phyloP scores from a whole-genome alignment of 257 asterid species.

The Jacaranda mimosifolia region DNA sequence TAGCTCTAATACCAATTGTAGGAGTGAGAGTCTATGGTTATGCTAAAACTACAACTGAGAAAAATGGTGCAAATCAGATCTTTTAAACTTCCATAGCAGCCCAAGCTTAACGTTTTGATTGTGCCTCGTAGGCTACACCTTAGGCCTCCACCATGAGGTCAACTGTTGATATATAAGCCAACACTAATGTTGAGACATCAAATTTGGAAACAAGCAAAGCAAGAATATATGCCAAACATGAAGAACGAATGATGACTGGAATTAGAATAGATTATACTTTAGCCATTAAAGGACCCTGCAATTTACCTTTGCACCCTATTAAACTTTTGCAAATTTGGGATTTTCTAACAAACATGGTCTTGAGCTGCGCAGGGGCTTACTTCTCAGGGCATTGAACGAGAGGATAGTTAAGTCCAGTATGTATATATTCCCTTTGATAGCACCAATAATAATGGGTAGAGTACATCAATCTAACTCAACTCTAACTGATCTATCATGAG shows the following conservation, averaged over 20 bases:
- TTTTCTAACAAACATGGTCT: background rate
- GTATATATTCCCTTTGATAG: background rate
- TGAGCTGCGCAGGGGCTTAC: background rate
- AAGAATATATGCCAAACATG: background rate
- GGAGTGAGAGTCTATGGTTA: too few species aligned
- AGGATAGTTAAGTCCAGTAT: background rate
- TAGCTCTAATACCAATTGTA: too few species aligned
- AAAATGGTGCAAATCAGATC: too few species aligned
- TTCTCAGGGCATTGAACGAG: background rate
- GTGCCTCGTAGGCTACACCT: too few species aligned
- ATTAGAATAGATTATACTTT: constrained; percentile 5
- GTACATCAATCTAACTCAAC: background rate
- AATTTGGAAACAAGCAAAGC: background rate
- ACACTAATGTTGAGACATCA: background rate
- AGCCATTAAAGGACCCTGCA: background rate
- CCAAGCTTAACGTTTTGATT: too few species aligned
- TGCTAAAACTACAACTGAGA: too few species aligned
- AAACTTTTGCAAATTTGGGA: constrained; percentile 1
- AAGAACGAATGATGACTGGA: background rate
- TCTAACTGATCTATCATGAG: background rate
- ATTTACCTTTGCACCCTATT: background rate
- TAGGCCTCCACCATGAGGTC: too few species aligned
- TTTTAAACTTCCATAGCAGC: too few species aligned
- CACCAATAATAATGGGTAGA: constrained; percentile 6
- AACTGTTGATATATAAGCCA: background rate